These are phyloP conservation scores for Ensete glaucum DNA, from an alignment of 176 grass and related monocot species.

Conservation along the genomic window DNA sequence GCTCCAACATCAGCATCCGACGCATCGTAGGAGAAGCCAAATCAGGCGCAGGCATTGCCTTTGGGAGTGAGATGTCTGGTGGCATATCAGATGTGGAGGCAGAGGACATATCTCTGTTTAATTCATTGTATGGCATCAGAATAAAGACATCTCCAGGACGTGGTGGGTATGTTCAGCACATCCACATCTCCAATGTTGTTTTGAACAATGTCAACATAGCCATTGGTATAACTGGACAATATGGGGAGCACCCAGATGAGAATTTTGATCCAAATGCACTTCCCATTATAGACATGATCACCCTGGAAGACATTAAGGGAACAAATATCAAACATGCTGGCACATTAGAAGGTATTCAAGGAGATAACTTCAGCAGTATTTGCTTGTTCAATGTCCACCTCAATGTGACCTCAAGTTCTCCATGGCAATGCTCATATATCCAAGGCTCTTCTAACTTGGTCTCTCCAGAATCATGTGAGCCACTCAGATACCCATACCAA, in stretches of 20 bases:
- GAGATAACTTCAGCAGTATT: conserved; percentile 81
- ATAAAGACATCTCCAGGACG: conserved; percentile 81
- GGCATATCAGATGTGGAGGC: conserved; percentile 64
- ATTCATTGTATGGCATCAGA: conserved; percentile 77
- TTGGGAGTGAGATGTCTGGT: conserved; percentile 97
- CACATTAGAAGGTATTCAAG: conserved; percentile 65
- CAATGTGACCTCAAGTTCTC: conserved; percentile 41
- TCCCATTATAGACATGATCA: conserved; percentile 63
- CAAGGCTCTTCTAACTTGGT: conserved; percentile 81
- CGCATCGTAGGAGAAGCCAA: conserved; percentile 48
- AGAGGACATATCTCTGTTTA: conserved; percentile 44
- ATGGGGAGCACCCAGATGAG: conserved; percentile 69
- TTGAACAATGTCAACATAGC: conserved; percentile 73
- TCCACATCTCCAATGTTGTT: conserved; percentile 53
- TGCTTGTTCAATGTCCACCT: conserved; percentile 87
- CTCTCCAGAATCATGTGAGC: conserved; percentile 69
- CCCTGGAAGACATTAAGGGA: conserved; percentile 56
- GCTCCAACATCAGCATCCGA: conserved; percentile 79
- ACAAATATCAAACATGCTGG: conserved; percentile 49
- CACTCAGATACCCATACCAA: conserved; percentile 44
- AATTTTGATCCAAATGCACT: conserved; percentile 66
- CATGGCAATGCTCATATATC: conserved; percentile 76
- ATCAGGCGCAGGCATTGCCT: conserved; percentile 70
- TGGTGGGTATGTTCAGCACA: conserved; percentile 61
- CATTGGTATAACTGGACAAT: conserved; percentile 65